These are phyloP conservation scores for Tausonia pullulans DNA, from an alignment of 1,284 basidiomycete species.

Conservation along the genomic window DNA sequence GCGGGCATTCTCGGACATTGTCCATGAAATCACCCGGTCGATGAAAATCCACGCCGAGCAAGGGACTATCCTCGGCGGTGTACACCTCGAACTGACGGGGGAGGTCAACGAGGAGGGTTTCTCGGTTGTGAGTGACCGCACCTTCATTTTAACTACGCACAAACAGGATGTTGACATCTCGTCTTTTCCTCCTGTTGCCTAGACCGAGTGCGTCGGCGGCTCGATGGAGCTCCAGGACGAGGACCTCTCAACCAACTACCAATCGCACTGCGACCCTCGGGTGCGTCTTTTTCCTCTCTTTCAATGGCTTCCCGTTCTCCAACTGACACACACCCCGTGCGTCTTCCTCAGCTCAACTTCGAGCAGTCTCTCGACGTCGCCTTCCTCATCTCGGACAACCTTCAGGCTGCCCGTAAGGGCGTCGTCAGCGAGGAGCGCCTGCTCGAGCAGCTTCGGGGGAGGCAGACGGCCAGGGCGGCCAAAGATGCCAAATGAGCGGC, in stretches of 20 bases:
- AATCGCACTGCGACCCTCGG: conserved; percentile 20
- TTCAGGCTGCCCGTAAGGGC: conserved; percentile 7
- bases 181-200: not conserved
- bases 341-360: conserved; percentile 39
- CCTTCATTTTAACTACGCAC: too few relatives aligned
- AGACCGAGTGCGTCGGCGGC: conserved; percentile 46
- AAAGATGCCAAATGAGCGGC: too few relatives aligned
- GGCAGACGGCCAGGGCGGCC: not conserved
- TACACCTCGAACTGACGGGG: conserved; percentile 92
- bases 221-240: conserved; percentile 45
- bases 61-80: conserved; percentile 73
- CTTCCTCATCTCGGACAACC: conserved; percentile 27
- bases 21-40: conserved; percentile 71
- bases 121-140: conserved; percentile 47
- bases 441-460: conserved; percentile 3
- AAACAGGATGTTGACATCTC: too few relatives aligned
- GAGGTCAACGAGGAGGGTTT: conserved; percentile 87
- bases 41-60: conserved; percentile 53
- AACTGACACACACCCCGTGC: conserved; percentile 3
- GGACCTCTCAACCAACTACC: conserved; percentile 42
- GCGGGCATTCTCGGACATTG: conserved; percentile 80
- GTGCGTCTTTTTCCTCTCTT: not conserved
- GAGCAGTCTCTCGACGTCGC: conserved; percentile 45
- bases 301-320: not conserved
- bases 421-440: conserved; percentile 2